Conservation (phyloP, 148 eudicot genomes). For the Camellia lanceoleosa region DNA sequence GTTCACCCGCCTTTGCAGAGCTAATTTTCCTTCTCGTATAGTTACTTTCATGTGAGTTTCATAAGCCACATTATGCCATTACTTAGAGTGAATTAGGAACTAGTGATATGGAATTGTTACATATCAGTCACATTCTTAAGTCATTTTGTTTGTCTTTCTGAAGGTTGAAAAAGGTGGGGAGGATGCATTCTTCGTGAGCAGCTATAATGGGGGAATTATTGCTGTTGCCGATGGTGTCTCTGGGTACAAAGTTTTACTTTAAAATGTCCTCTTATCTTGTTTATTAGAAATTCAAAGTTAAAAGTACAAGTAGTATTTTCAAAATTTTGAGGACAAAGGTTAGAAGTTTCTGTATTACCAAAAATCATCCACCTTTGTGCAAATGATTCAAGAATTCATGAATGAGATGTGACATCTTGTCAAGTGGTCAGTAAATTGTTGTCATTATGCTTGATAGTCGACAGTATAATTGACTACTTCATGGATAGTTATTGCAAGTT, state of each 20-base stretch:
- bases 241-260: conserved; percentile 45
- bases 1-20: no score
- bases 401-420: background rate
- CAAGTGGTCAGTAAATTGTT: background rate
- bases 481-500: background rate
- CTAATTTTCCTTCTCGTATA: background rate
- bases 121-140: background rate
- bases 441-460: background rate
- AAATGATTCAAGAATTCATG: background rate
- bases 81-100: background rate
- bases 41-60: background rate
- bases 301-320: background rate
- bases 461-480: background rate
- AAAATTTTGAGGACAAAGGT: background rate
- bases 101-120: background rate
- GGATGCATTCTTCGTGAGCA: conserved; percentile 87
- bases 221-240: conserved; percentile 99
- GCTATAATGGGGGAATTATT: conserved; percentile 62
- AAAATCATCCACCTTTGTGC: background rate
- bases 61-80: background rate
- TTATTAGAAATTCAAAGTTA: background rate
- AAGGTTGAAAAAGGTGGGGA: conserved; percentile 95
- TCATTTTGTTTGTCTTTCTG: background rate
- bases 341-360: background rate
- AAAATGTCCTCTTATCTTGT: background rate